phyloP scores from a whole-genome alignment of 805 yeast genomes.

The Wickerhamomyces sydowiorum region DNA sequence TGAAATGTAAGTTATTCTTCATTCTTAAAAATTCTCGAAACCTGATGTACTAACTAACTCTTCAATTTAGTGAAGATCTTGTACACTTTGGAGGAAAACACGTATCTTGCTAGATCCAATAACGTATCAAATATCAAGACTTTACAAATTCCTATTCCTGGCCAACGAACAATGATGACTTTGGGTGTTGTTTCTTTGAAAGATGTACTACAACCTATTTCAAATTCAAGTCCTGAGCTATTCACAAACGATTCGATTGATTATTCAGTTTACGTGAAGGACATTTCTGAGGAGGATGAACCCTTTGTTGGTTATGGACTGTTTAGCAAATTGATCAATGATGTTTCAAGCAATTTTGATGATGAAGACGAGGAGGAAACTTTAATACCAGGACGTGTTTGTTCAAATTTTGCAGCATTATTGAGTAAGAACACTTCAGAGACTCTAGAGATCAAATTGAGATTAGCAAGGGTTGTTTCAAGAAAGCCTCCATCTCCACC shows the following conservation, averaged over 20 bases:
- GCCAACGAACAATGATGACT: conserved; percentile 35
- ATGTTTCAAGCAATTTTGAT: conserved; percentile 6
- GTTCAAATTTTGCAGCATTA: conserved; percentile 49
- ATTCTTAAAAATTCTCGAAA: too few relatives aligned
- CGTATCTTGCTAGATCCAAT: conserved; percentile 36
- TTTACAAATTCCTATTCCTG: conserved; percentile 37
- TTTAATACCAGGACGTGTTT: conserved; percentile 50
- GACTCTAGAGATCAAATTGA: conserved; percentile 52
- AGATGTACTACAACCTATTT: conserved; percentile 37
- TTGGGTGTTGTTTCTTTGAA: conserved; percentile 38
- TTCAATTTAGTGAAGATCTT: conserved; percentile 26
- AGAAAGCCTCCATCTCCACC: conserved; percentile 2
- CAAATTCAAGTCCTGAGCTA: conserved; percentile 42
- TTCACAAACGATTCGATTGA: conserved; percentile 32
- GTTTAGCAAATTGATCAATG: conserved; percentile 25
- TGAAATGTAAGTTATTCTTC: conserved; percentile 18
- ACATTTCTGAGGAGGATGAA: conserved; percentile 48
- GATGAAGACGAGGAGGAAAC: conserved; percentile 19
- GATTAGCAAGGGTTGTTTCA: conserved; percentile 26
- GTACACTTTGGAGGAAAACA: conserved; percentile 36
- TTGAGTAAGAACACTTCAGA: conserved; percentile 33
- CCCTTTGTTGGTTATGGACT: conserved; percentile 43
- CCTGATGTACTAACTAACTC: conserved; percentile 2
- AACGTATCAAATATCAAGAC: conserved; percentile 32
- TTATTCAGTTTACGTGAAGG: conserved; percentile 40